These are phyloP conservation scores for Populus hybrid DNA, from an alignment of 441 rosid genomes.

Conservation along the genomic window DNA sequence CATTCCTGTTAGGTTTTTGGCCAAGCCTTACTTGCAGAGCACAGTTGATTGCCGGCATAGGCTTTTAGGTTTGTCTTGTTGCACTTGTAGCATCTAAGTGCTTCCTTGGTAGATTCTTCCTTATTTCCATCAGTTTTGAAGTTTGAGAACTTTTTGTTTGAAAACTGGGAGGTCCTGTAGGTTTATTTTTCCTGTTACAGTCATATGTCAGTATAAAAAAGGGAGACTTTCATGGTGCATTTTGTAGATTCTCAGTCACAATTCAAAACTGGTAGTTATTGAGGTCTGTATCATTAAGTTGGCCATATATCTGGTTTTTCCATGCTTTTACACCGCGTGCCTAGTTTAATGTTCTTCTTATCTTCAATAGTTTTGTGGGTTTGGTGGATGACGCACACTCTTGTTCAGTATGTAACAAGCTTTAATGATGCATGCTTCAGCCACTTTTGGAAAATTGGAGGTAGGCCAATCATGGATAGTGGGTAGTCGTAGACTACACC, in stretches of 20 bases:
- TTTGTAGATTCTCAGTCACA: no score
- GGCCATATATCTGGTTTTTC: background rate
- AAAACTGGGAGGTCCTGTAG: no score
- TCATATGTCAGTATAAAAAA: no score
- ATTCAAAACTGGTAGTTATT: background rate
- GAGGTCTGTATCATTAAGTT: background rate
- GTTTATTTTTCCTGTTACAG: no score
- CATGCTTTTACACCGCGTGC: background rate
- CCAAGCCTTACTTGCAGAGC: background rate
- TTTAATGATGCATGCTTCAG: background rate
- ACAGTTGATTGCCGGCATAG: background rate
- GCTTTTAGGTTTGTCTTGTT: no score
- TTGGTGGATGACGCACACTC: background rate
- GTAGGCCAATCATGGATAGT: background rate
- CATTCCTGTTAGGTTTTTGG: background rate
- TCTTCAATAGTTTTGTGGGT: conserved; percentile 3
- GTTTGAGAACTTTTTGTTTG: no score
- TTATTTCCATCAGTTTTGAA: no score
- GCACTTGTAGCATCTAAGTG: no score
- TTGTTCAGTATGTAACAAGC: background rate
- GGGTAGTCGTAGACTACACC: background rate
- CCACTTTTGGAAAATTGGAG: background rate
- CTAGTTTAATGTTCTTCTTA: background rate
- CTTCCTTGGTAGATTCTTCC: no score
- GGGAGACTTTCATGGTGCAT: no score